Evolutionary conservation across 306 rosid genomes (phyloP), one percentile per base, ranked within the genome.

Genomic region (Prunus kanzakura): DNA sequence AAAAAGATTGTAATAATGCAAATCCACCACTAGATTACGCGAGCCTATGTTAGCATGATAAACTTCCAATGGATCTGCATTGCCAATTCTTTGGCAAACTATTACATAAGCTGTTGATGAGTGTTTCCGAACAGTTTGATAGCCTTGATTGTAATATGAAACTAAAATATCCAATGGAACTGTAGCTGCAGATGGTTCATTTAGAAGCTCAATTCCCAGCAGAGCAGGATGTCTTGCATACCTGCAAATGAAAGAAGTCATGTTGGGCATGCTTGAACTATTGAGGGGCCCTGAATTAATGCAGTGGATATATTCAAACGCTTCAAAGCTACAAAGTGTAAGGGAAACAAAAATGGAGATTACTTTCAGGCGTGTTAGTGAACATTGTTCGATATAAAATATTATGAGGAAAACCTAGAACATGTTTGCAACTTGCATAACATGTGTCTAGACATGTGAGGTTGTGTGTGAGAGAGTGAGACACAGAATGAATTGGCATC

Each of bases 151-250:
- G 84, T 90, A 95, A 60, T 89, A 95, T 3, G 96, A 85, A 76
- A 86, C 76, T 82, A 95, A 76, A 32, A 43, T 71, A 82, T 92
- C 90, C 62, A 88, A 80, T 45, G 96, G 83, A 88, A 95, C 97
- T 46, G 88, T 64, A 51, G 51, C 82, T 8, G 86, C 92, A 54
- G 93, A 86, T 73, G 98, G 98, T 86, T 94, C 98, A 45, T 92
- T 94, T 72, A 94, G 73, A 70, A 94, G 96, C 87, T 92, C 98
- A 29, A 94, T 88, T 85, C 93, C 98, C 56, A 95, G 84, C 86
- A 95, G 80, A 11, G 96, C 86, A 64, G 96, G 86, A 65, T 89
- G 82, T 61, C 52, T 89, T 30, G 83, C 93, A 82, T 86, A 92
- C 91, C 98, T 95, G 86, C 80, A 89, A 79, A 82, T 52, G 20